Evolutionary conservation across 768 basidiomycete species (phyloP).

Genomic region (Fibroporia radiculosa): DNA sequence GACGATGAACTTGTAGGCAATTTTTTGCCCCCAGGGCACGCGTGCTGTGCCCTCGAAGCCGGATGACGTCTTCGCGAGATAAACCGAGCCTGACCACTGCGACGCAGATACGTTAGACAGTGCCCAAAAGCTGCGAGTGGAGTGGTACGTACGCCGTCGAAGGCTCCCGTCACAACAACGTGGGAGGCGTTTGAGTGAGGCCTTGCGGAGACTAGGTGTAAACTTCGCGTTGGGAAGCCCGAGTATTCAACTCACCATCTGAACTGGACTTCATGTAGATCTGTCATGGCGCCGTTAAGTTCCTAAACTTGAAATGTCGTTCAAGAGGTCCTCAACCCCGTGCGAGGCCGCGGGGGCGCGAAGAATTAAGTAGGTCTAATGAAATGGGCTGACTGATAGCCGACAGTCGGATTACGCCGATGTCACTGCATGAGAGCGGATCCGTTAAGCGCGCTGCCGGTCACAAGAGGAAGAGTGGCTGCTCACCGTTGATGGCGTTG

Average conservation of each 20-base stretch:
- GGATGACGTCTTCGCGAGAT: slow-evolving; percentile 40
- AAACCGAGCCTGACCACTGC: slow-evolving; percentile 57
- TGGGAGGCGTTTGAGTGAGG: slow-evolving; percentile 44
- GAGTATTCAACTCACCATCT: not conserved
- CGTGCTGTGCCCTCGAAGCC: slow-evolving; percentile 42
- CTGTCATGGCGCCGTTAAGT: too few relatives aligned
- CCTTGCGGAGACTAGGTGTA: slow-evolving; percentile 37
- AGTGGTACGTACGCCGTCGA: slow-evolving; percentile 52
- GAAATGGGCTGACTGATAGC: too few relatives aligned
- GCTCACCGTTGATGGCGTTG: not conserved
- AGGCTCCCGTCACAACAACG: slow-evolving; percentile 70
- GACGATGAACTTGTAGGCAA: slow-evolving; percentile 75
- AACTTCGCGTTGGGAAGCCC: too few relatives aligned
- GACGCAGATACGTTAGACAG: slow-evolving; percentile 2
- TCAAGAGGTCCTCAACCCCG: too few relatives aligned
- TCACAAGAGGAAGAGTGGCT: not conserved
- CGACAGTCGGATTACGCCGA: too few relatives aligned
- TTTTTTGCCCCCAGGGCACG: slow-evolving; percentile 56
- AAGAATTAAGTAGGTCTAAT: too few relatives aligned
- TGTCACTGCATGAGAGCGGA: too few relatives aligned
- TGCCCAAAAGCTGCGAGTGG: not conserved
- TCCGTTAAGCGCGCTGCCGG: not conserved
- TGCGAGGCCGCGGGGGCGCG: too few relatives aligned
- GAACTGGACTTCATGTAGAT: not conserved
- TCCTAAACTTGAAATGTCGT: too few relatives aligned